Conservation (phyloP, 805 yeast species). For the Wickerhamomyces rabaulensis region DNA sequence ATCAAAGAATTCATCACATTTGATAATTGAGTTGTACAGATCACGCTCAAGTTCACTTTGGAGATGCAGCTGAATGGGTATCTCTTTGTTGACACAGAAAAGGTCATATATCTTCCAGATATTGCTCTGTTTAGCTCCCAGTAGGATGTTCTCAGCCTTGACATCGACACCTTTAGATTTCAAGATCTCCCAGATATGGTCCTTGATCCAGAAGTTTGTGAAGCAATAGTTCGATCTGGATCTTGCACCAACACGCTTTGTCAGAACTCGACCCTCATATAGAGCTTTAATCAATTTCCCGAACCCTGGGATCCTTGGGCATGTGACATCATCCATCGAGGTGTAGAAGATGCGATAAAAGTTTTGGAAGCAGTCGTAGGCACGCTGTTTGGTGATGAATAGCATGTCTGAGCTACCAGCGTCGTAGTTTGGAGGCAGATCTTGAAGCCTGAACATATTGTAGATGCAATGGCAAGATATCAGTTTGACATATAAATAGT, state of each 20-base stretch:
- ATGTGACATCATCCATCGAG: neutral
- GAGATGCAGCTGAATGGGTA: neutral
- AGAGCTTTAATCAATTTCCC: slow-evolving; percentile 67
- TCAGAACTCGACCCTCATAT: slow-evolving; percentile 56
- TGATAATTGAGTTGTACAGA: neutral
- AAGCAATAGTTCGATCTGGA: slow-evolving; percentile 84
- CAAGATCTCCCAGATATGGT: neutral
- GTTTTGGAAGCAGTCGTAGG: neutral
- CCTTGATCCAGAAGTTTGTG: slow-evolving; percentile 6
- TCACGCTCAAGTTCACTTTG: neutral
- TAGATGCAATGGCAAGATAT: neutral
- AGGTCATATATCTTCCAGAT: neutral
- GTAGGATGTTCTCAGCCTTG: neutral
- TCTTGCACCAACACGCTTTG: slow-evolving; percentile 76
- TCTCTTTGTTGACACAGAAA: neutral
- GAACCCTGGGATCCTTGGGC: slow-evolving; percentile 46
- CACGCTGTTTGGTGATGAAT: neutral
- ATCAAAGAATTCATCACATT: neutral
- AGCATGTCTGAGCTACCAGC: neutral
- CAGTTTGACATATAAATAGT: neutral
- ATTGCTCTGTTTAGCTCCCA: neutral
- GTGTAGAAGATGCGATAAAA: neutral
- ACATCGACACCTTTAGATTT: slow-evolving; percentile 1
- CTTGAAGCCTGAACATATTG: neutral
- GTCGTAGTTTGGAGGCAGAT: neutral